Base-by-base conservation (phyloP, 2,329 filamentous ascomycete species). In the Harringtonia aguacate region DNA sequence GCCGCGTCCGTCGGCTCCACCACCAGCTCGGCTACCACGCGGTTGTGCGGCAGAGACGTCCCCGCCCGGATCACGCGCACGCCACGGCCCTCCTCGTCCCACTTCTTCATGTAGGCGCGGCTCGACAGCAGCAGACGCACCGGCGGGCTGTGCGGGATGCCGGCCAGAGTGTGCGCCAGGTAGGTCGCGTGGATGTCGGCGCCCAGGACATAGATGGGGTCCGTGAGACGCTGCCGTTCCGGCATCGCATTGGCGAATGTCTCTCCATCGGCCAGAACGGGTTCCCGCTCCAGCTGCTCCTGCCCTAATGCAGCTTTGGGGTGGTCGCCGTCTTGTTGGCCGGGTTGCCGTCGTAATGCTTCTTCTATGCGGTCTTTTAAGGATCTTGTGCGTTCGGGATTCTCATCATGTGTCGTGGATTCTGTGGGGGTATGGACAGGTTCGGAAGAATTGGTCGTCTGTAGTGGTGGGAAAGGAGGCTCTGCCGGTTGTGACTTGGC, bases 121-220 rank as follows among this genome's bases (percentile, higher is more conserved):
- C 39, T 46, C 36, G 56, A 48, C 17, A 61, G 46, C 8, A 63
- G 45, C 43, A 59, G 55, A 22, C 52, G 54, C 28, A 59, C 54
- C 1, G 58, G 56, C 4, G 59, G 56, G 17, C 55, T 53, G 3
- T 52, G 46, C 6, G 53, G 41, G 41, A 54, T 53, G 21, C 53
- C 50, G 12, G 60, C 55, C 15, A 63, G 45, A 3, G 50, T 44
- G 43, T 61, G 57, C 2, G 58, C 52, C 41, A 63, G 52, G 39
- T 56, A 62, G 30, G 50, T 50, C 8, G 57, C 58, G 9, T 36
- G 41, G 12, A 48, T 34, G 46, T 59, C 52, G 36, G 48, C 38
- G 3, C 58, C 58, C 36, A 61, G 48, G 8, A 61, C 48, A 43
- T 60, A 44, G 3, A 61, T 48, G 13, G 54, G 47, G n/a, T 58